A percentile compares a stretch with the other conserved stretches of the same genome.
Evolutionary conservation across 768 basidiomycete species (phyloP).

Genomic region (Aureoboletus auriporus): DNA sequence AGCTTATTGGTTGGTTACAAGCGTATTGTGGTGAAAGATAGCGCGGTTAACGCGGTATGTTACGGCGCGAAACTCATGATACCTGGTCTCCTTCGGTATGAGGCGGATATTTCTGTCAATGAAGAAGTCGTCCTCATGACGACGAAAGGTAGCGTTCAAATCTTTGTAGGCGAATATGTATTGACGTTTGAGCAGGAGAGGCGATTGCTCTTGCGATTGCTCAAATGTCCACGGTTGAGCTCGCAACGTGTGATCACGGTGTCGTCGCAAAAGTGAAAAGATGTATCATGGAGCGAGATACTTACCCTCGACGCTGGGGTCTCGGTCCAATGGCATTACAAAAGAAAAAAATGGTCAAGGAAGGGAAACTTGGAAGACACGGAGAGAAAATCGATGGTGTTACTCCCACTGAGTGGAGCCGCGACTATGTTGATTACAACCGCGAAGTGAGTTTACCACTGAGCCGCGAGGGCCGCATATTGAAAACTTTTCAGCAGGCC

Average conservation of each 20-base stretch:
- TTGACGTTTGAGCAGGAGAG: constrained; percentile 51
- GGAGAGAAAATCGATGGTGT: constrained; percentile 84
- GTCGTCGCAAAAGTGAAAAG: constrained; percentile 99
- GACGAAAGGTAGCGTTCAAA: constrained; percentile 69
- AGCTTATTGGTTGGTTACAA: constrained; percentile 94
- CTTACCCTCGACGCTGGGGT: constrained; percentile 97
- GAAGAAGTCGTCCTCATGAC: constrained; percentile 99
- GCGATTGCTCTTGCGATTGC: constrained; percentile 93
- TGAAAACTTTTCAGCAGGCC: constrained; percentile 32
- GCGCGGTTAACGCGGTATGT: constrained; percentile 97
- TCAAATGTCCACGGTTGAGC: constrained; percentile 98
- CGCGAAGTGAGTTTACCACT: constrained; percentile 47
- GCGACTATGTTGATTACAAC: constrained; percentile 91
- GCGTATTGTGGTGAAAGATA: constrained; percentile 98
- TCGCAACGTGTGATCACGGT: constrained; percentile 97
- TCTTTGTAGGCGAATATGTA: neutral
- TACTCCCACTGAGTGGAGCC: constrained; percentile 89
- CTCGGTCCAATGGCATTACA: constrained; percentile 95
- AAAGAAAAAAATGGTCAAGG: constrained; percentile 98
- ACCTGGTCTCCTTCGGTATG: constrained; percentile 94
- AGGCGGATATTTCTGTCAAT: constrained; percentile 88
- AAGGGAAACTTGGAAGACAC: constrained; percentile 94
- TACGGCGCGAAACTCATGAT: constrained; percentile 99
- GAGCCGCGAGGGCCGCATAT: neutral
- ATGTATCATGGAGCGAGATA: constrained; percentile 99